Percentiles rank a stretch among this genome's conserved stretches.
Conservation (phyloP, 2,329 filamentous ascomycete species). For the Colletotrichum theobromicola region DNA sequence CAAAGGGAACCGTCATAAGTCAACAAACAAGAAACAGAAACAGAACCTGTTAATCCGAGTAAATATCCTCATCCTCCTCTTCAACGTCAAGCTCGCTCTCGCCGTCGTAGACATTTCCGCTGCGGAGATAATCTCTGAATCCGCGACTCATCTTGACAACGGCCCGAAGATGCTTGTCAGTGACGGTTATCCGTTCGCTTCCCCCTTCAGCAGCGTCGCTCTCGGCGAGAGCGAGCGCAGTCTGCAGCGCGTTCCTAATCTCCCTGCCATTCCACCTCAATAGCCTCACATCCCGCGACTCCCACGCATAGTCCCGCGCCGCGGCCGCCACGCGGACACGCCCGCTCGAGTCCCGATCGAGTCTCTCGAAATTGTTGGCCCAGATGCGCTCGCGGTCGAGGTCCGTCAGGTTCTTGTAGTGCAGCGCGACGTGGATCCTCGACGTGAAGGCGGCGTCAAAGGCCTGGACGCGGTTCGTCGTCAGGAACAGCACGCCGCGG, state of each 20-base stretch:
- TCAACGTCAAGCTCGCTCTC: conserved; percentile 15
- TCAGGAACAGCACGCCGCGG: conserved; percentile 54
- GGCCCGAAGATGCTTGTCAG: conserved; percentile 26
- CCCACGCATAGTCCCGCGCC: conserved; percentile 27
- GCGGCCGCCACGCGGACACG: conserved; percentile 26
- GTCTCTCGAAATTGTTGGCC: conserved; percentile 32
- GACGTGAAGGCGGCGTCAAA: conserved; percentile 38
- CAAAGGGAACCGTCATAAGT: not conserved
- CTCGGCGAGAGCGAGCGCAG: conserved; percentile 34
- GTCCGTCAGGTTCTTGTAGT: conserved; percentile 33
- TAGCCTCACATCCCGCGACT: conserved; percentile 18
- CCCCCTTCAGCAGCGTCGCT: conserved; percentile 24
- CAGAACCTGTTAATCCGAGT: not conserved
- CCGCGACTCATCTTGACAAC: conserved; percentile 26
- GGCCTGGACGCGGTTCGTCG: conserved; percentile 50
- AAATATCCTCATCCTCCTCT: conserved; percentile 13
- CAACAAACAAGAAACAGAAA: not conserved
- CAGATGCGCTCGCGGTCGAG: conserved; percentile 31
- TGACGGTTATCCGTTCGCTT: conserved; percentile 20
- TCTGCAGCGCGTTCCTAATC: conserved; percentile 41
- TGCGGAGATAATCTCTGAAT: conserved; percentile 33
- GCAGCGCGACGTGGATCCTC: conserved; percentile 33
- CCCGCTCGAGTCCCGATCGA: conserved; percentile 27
- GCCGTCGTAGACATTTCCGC: conserved; percentile 7
- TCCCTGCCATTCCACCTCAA: conserved; percentile 30